These are phyloP conservation scores for Sphagnum fallax DNA, from an alignment of 228 moss, liverwort and hornwort species.

Conservation along the genomic window DNA sequence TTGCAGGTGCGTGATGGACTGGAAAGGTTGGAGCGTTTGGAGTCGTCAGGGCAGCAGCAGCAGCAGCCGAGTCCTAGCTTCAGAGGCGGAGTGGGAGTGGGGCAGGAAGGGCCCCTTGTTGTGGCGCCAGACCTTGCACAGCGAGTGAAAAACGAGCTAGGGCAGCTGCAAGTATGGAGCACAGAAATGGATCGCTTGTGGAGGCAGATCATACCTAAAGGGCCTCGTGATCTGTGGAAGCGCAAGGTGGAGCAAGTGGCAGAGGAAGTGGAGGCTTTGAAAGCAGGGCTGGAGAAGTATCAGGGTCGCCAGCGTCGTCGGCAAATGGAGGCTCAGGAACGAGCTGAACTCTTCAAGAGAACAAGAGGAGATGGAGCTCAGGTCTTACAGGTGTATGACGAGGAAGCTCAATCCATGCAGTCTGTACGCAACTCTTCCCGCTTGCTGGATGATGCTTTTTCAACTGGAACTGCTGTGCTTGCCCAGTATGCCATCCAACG, in stretches of 20 bases:
- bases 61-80: slow-evolving; percentile 23
- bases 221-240: slow-evolving; percentile 82
- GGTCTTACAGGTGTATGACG: slow-evolving; percentile 71
- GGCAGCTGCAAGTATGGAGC: slow-evolving; percentile 55
- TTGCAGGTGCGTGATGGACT: slow-evolving; percentile 78
- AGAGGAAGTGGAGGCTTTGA: slow-evolving; percentile 80
- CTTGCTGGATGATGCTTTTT: slow-evolving; percentile 79
- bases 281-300: slow-evolving; percentile 68
- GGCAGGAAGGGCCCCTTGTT: slow-evolving; percentile 19
- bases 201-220: slow-evolving; percentile 73
- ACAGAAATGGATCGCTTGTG: slow-evolving; percentile 89
- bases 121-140: slow-evolving; percentile 75
- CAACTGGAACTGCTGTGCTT: slow-evolving; percentile 73
- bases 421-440: slow-evolving; percentile 66
- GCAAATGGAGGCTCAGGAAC: slow-evolving; percentile 77
- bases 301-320: slow-evolving; percentile 64
- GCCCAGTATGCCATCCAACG: slow-evolving; percentile 67
- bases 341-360: slow-evolving; percentile 76
- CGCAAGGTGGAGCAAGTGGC: slow-evolving; percentile 91
- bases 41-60: slow-evolving; percentile 32
- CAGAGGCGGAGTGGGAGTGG: slow-evolving; percentile 14
- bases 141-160: slow-evolving; percentile 65
- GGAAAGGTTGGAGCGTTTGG: slow-evolving; percentile 86
- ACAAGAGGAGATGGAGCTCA: slow-evolving; percentile 39
- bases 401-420: slow-evolving; percentile 67